Evolutionary conservation across 1,284 basidiomycete genomes (phyloP), one percentile per base, ranked within the genome.

Genomic region (Rhizoctonia solani): DNA sequence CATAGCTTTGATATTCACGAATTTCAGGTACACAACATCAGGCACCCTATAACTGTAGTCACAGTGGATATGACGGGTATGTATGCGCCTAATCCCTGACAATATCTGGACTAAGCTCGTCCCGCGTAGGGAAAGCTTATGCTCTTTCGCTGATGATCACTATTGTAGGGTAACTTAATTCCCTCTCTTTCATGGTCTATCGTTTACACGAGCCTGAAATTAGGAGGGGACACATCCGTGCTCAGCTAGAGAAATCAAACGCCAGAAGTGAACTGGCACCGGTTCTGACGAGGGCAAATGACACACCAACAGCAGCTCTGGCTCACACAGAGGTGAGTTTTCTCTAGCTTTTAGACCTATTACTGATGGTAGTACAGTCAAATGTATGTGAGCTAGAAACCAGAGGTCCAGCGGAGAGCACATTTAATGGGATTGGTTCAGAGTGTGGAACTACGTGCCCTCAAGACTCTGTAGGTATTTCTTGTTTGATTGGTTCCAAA

Each of bases 171-270:
- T 55, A 23, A 14, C 52, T 27, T 16, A 44, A 6, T 49, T 14
- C n/a, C 23, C 16, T 9, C 14, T 27, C 29, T 30, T n/a, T 25
- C 9, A 25, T 30, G 6, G 21, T 23, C 19, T 23, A 39, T 30
- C 23, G 9, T 4, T 37, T 55, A 3, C 42, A 30, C 16, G 11
- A 25, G 11, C 3, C 42, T 11, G 21, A 49, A 21, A n/a, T n/a
- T 27, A 66, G 63, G 44, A 39, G 63, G n/a, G 53, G 53, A 29
- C 39, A 66, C 30, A 66, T 66, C 2, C 63, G 63, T 4, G 53
- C 53, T 11, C 53, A 49, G n/a, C 14, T 66, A 19, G 53, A 55
- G n/a, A n/a, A n/a, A 2, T 53, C 44, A 29, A 49, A 23, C 14
- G 6, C 4, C 32, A 34, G 11, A 11, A 34, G 32, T 11, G 11